Evolutionary conservation across 192 early-diverging fungal genomes (phyloP).

Genomic region (Obelidium mucronatum): DNA sequence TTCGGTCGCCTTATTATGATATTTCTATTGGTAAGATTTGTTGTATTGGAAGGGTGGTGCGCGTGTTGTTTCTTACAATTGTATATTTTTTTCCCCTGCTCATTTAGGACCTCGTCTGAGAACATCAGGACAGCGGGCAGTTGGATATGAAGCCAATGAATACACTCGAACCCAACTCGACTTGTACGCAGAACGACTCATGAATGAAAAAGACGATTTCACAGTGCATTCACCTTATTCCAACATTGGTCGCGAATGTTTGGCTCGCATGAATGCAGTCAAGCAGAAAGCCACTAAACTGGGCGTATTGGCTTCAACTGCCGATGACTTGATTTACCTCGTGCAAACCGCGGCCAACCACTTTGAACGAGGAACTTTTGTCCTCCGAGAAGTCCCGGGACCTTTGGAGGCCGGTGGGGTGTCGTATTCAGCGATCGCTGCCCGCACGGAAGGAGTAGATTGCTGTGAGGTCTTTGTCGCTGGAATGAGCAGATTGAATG

Average conservation of each 20-base stretch:
- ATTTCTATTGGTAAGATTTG: slow-evolving; percentile 39
- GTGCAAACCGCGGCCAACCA: neutral
- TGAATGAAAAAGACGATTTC: neutral
- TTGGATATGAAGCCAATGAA: slow-evolving; percentile 30
- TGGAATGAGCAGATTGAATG: too few relatives aligned
- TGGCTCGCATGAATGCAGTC: neutral
- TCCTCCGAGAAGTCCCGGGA: neutral
- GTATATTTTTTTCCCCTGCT: slow-evolving; percentile 35
- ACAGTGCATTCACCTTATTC: neutral
- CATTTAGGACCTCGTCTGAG: slow-evolving; percentile 39
- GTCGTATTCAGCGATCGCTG: neutral
- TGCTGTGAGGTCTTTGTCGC: too few relatives aligned
- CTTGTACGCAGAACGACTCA: neutral
- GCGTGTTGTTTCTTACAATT: neutral
- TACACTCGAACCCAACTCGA: neutral
- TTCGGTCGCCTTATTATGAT: too few relatives aligned
- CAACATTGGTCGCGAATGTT: slow-evolving; percentile 17
- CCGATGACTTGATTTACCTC: neutral
- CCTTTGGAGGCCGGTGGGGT: neutral
- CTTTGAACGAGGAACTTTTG: neutral
- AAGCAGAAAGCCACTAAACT: neutral
- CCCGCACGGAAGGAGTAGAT: too few relatives aligned
- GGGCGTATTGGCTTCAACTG: neutral
- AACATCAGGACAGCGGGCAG: slow-evolving; percentile 43
- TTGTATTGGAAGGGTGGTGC: too few relatives aligned